Evolutionary conservation across 257 asterid species (phyloP).

Genomic region (Solanum tarapatanum): DNA sequence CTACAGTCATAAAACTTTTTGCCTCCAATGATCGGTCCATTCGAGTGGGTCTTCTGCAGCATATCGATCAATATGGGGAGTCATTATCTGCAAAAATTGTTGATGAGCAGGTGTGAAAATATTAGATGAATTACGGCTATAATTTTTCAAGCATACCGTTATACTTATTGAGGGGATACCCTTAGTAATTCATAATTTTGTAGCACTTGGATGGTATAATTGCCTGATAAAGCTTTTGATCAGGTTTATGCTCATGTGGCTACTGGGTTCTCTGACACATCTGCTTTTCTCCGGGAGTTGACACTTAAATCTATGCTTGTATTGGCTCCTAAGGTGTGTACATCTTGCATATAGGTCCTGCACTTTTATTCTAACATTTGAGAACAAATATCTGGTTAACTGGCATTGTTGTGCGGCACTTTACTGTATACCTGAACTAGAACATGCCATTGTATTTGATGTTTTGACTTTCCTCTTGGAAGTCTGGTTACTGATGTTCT

Average conservation of each 20-base stretch:
- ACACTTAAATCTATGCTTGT: conserved; percentile 95
- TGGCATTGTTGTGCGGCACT: neutral
- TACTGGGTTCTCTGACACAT: conserved; percentile 90
- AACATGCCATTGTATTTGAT: neutral
- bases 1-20: conserved; percentile 82
- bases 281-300: conserved; percentile 89
- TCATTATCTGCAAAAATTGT: conserved; percentile 72
- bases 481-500: neutral
- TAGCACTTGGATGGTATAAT: neutral
- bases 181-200: neutral
- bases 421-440: neutral
- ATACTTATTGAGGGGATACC: neutral
- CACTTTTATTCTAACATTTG: neutral
- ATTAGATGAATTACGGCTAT: conserved; percentile 5
- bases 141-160: conserved; percentile 1
- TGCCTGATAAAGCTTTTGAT: conserved; percentile 1
- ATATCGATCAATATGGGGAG: conserved; percentile 90
- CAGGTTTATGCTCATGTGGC: conserved; percentile 95
- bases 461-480: neutral
- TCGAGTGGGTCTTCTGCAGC: conserved; percentile 83
- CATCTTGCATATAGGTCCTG: neutral
- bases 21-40: conserved; percentile 87
- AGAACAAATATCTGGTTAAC: neutral
- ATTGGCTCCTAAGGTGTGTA: conserved; percentile 88
- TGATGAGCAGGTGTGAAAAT: conserved; percentile 77